These are phyloP conservation scores for Leccinum subrobustum DNA, from an alignment of 1,284 basidiomycete species.

Conservation along the genomic window DNA sequence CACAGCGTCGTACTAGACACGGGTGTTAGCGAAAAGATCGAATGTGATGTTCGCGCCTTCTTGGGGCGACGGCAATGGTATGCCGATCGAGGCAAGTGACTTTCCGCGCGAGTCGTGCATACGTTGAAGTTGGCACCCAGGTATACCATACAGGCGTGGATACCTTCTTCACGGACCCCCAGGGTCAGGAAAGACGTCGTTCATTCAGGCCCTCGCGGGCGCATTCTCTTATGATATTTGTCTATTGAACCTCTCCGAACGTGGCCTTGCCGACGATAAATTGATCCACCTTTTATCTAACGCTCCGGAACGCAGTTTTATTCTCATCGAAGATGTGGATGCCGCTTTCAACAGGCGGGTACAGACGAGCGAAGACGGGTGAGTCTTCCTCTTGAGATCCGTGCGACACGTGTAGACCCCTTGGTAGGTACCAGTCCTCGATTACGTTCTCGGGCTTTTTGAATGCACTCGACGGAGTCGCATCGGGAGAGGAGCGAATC, in stretches of 20 bases:
- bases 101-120: conserved; percentile 4
- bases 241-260: conserved; percentile 92
- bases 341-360: conserved; percentile 95
- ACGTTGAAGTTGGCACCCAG: conserved; percentile 42
- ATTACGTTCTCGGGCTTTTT: conserved; percentile 98
- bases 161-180: conserved; percentile 96
- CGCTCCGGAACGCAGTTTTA: conserved; percentile 88
- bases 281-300: conserved; percentile 92
- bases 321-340: conserved; percentile 97
- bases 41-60: conserved; percentile 82
- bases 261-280: conserved; percentile 96
- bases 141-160: conserved; percentile 96
- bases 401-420: conserved; percentile 12
- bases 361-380: conserved; percentile 89
- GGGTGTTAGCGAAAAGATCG: conserved; percentile 79
- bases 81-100: conserved; percentile 80
- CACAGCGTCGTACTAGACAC: conserved; percentile 89
- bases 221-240: conserved; percentile 94
- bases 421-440: conserved; percentile 80
- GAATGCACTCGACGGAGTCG: conserved; percentile 97
- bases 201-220: conserved; percentile 96
- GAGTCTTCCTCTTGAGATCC: conserved; percentile 23
- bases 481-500: conserved; percentile 95
- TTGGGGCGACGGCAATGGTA: conserved; percentile 90
- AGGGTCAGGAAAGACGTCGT: conserved; percentile 97